These are phyloP conservation scores for Stemphylium beticola DNA, from an alignment of 2,329 filamentous ascomycete genomes.

Conservation along the genomic window DNA sequence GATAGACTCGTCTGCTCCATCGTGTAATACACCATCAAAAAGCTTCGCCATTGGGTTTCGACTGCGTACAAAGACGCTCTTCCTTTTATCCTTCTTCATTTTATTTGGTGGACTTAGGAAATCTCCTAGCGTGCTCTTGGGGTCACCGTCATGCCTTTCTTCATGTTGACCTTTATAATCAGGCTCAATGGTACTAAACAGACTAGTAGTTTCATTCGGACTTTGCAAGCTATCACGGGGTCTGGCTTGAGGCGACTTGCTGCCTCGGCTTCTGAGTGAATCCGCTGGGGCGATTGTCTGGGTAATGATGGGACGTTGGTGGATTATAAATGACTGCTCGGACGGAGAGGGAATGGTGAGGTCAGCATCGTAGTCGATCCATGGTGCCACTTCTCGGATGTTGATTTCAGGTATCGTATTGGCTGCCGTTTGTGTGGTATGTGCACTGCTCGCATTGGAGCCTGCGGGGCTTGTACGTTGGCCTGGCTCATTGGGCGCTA, in stretches of 20 bases:
- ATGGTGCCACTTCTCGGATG: constrained; percentile 33
- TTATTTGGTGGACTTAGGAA: not conserved
- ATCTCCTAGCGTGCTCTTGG: not conserved
- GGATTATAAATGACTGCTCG: not conserved
- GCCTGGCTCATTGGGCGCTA: not conserved
- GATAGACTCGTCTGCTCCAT: constrained; percentile 1
- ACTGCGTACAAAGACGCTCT: constrained; percentile 15
- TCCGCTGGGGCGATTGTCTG: not conserved
- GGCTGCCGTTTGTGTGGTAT: not conserved
- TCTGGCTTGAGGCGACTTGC: not conserved
- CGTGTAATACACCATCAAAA: constrained; percentile 21
- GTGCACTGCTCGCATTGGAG: constrained; percentile 19
- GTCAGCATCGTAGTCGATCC: constrained; percentile 24
- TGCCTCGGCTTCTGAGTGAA: not conserved
- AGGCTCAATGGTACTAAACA: not conserved
- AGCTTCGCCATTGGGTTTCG: constrained; percentile 28
- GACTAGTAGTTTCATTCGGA: not conserved
- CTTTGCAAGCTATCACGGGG: not conserved
- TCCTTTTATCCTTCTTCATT: constrained; percentile 14
- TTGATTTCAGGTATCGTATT: constrained; percentile 14
- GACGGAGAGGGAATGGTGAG: not conserved
- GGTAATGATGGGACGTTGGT: constrained; percentile 1
- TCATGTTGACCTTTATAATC: not conserved
- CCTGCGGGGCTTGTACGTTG: not conserved
- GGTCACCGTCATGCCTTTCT: constrained; percentile 2